Base-by-base conservation (phyloP, 257 asterid species). In the Gentiana straminea region DNA sequence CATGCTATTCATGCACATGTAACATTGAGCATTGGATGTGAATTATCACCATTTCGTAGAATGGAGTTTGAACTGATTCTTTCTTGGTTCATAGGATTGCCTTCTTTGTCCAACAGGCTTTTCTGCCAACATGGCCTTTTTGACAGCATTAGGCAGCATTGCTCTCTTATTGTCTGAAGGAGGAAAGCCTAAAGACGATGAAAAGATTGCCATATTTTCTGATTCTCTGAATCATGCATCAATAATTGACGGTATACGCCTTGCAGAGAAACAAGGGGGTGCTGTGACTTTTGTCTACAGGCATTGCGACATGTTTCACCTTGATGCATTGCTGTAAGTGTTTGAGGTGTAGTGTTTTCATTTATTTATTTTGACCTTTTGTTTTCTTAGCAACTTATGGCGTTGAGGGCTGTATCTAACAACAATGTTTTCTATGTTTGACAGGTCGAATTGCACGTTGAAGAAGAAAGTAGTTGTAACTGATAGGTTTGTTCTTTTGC, bases 71-170 rank as follows among this genome's bases (percentile, higher is more conserved):
- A 66, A 70, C 77, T 80, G 74, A 81, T 75, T 70, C 53, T 13
- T 65, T 50, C 58, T 70, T 70, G 63, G 68, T 68, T 70, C 76
- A 75, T 78, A 92, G 99, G 99, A 92, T 73, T 92, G 99, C 90
- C 94, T 88, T 83, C 99, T 92, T 81, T 92, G 99, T 81, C 97
- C 98, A 67, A 85, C 98, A 78, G 98, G 98, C 93, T 88, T 91
- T 79, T 81, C 98, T 70, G 98, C 98, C 96, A 91, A 91, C 73
- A 87, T 87, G 98, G 96, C 96, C 58, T 78, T 91, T 58, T 75
- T 91, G 89, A 87, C 95, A 35, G 79, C 95, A 4, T 71, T 83
- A 52, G 98, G 88, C 69, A 84, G 77, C 74, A 69, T 84, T 57
- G 75, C 80, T 71, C 68, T 77, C 68, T 81, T 91, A 55, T 58